phyloP scores from a whole-genome alignment of 176 grass and related monocot species.

The Lolium multiflorum region DNA sequence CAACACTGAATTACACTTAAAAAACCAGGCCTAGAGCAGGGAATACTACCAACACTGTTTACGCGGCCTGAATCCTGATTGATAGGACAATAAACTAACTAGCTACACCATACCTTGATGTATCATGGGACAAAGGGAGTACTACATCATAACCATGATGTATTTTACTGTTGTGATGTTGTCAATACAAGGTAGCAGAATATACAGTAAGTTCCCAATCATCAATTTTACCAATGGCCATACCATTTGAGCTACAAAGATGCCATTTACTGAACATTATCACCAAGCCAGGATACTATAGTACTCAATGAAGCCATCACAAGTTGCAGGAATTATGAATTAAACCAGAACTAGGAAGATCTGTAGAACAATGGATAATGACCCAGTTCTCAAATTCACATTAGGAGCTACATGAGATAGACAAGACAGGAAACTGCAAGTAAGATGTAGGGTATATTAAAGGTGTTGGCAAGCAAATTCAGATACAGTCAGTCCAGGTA shows the following conservation, averaged over 20 bases:
- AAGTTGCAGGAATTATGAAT: slow-evolving; percentile 15
- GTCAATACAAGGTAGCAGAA: too few species aligned
- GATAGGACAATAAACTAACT: not conserved
- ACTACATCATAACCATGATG: too few species aligned
- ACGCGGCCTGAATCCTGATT: not conserved
- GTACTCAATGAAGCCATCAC: not conserved
- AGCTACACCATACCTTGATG: slow-evolving; percentile 44
- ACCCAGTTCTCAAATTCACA: not conserved
- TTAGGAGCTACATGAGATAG: too few species aligned
- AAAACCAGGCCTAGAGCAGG: not conserved
- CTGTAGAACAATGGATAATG: slow-evolving; percentile 1
- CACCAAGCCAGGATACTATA: not conserved
- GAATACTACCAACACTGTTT: not conserved
- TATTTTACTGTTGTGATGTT: too few species aligned
- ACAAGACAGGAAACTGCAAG: not conserved
- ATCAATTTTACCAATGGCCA: too few species aligned
- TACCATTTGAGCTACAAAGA: too few species aligned
- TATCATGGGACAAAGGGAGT: too few species aligned
- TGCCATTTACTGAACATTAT: too few species aligned
- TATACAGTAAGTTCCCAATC: too few species aligned
- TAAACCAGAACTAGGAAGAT: slow-evolving; percentile 5
- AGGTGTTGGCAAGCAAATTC: not conserved
- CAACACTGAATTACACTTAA: not conserved
- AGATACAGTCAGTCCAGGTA: not conserved
- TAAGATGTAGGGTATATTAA: not conserved